Conservation (phyloP, 208 protist species). For the Novymonas esmeraldas region DNA sequence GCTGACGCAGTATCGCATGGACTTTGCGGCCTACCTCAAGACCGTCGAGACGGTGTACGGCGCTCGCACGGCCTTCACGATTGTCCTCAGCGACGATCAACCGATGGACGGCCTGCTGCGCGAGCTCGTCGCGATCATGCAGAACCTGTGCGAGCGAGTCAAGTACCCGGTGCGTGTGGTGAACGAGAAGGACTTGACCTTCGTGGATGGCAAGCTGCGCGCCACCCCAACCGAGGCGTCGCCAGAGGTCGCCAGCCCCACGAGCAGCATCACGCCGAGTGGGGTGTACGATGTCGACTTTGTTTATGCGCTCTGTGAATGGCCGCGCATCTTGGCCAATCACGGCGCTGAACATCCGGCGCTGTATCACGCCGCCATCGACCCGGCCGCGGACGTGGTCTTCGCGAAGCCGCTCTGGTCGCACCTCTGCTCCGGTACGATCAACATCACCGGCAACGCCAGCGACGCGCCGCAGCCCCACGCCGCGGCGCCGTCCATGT, state of each 20-base stretch:
- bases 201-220: conserved; percentile 44
- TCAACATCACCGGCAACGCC: conserved; percentile 29
- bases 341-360: conserved; percentile 34
- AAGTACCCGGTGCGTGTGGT: conserved; percentile 65
- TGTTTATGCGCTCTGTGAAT: conserved; percentile 56
- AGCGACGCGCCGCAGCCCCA: conserved; percentile 6
- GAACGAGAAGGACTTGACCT: conserved; percentile 49
- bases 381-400: conserved; percentile 57
- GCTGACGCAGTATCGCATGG: conserved; percentile 40
- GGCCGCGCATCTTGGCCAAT: conserved; percentile 51
- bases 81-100: conserved; percentile 36
- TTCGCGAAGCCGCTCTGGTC: conserved; percentile 80
- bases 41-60: conserved; percentile 52
- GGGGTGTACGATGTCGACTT: conserved; percentile 56
- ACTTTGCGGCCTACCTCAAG: conserved; percentile 61
- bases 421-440: conserved; percentile 51
- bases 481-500: conserved; percentile 8
- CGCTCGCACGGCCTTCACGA: conserved; percentile 59
- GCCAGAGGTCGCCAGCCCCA: conserved; percentile 14
- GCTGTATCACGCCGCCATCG: conserved; percentile 55
- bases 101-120: conserved; percentile 36
- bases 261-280: conserved; percentile 9
- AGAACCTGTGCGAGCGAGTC: conserved; percentile 43
- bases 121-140: conserved; percentile 40
- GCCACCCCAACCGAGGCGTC: conserved; percentile 14